Conservation (phyloP, 2,329 filamentous ascomycete genomes). For the Neonectria hederae region DNA sequence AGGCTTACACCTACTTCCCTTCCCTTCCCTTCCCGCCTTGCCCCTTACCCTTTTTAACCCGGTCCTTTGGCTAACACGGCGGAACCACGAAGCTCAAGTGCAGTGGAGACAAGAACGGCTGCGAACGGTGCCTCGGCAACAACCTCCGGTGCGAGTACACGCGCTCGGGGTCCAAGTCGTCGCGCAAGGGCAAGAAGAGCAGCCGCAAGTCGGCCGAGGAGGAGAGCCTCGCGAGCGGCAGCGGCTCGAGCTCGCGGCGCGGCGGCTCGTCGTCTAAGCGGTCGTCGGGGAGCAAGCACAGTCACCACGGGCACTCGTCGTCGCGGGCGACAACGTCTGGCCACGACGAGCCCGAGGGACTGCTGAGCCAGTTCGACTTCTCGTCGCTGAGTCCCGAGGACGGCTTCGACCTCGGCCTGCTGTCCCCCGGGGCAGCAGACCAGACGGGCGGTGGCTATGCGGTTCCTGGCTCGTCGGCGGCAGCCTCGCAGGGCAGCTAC, state of each 20-base stretch:
- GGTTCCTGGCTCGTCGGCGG: constrained; percentile 30
- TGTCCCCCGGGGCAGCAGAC: constrained; percentile 33
- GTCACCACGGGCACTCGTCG: constrained; percentile 26
- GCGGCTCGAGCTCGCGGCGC: constrained; percentile 33
- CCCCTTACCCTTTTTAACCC: neutral
- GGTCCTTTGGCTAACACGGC: constrained; percentile 17
- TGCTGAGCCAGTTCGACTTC: constrained; percentile 43
- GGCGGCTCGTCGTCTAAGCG: constrained; percentile 36
- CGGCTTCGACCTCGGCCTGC: constrained; percentile 42
- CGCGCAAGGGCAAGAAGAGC: constrained; percentile 43
- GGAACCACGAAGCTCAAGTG: constrained; percentile 45
- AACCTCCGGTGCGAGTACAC: constrained; percentile 49
- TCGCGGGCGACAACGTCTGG: constrained; percentile 26
- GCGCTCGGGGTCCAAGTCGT: constrained; percentile 46
- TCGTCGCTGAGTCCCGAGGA: constrained; percentile 44
- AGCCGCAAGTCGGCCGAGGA: constrained; percentile 36
- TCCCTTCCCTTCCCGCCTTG: neutral
- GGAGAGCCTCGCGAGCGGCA: constrained; percentile 24
- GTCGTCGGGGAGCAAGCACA: constrained; percentile 29
- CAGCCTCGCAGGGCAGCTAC: constrained; percentile 27
- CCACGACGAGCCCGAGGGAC: constrained; percentile 34
- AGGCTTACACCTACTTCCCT: constrained; percentile 1
- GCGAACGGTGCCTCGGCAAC: constrained; percentile 47
- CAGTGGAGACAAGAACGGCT: constrained; percentile 51
- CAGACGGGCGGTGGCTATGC: constrained; percentile 35